Conservation (phyloP, 169 alveolate genomes). For the Eimeria praecox region DNA sequence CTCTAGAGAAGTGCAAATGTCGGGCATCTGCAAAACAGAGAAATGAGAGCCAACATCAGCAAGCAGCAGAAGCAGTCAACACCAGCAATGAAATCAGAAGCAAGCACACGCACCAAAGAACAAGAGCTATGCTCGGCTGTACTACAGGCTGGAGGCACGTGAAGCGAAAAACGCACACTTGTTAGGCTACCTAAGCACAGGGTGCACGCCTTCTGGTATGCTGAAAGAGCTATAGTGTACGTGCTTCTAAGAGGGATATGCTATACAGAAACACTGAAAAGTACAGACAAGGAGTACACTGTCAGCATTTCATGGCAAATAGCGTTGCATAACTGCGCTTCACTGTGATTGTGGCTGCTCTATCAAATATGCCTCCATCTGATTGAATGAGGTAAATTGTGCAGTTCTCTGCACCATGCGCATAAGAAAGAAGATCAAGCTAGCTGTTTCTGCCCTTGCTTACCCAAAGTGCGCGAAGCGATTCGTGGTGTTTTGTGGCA, state of each 20-base stretch:
- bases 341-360: not conserved
- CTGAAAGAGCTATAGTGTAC: too few species aligned
- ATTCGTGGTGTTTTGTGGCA: slow-evolving; percentile 16
- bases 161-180: not conserved
- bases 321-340: too few species aligned
- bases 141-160: not conserved
- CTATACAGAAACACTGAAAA: too few species aligned
- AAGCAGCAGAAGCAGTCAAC: not conserved
- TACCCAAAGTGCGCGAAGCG: slow-evolving; percentile 44
- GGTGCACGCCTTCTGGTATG: not conserved
- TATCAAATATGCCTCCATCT: not conserved
- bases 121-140: too few species aligned
- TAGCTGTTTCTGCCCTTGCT: not conserved
- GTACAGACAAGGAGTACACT: too few species aligned
- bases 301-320: too few species aligned
- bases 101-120: not conserved
- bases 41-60: not conserved
- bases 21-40: not conserved
- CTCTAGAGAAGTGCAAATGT: not conserved
- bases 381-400: not conserved
- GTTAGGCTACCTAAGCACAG: not conserved
- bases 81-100: slow-evolving; percentile 9
- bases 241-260: too few species aligned
- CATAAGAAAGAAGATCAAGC: not conserved
- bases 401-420: not conserved